Evolutionary conservation across 345 rosid genomes (phyloP), one percentile per base, ranked within the genome.

Genomic region (Bruguiera parviflora): DNA sequence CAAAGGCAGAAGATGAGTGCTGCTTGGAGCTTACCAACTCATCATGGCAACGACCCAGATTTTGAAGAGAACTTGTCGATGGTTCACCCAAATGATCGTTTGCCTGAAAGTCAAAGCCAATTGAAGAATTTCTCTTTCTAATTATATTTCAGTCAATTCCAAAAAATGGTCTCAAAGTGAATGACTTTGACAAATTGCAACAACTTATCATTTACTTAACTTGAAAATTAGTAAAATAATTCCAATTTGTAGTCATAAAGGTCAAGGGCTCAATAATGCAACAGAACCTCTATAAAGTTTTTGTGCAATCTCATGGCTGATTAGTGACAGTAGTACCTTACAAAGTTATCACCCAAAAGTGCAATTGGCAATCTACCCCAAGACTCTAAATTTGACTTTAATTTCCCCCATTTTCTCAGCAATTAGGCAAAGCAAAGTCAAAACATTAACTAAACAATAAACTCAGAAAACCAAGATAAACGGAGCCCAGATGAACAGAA

Each of bases 61-160:
- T 64, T 10, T 58, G 33, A 64, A 32, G 32, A 57, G 70, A 57
- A 22, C 3, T 13, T n/a, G 52, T 18, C 20, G 49, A 24, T 19
- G 70, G 49, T 29, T 72, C 70, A 64, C 51, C 75, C 28, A 33
- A 6, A 49, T 11, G 65, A 51, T 49, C 70, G 9, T 46, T 65
- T 58, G 20, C 35, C 75, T 72, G 65, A 25, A 46, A 64, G 68
- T 51, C 49, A 43, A 57, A 64, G 33, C 19, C 25, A 47, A 10
- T 27, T 15, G 8, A 32, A 31, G 47, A 65, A 65, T 64, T 53
- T 46, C 58, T 47, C 35, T n/a, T 2, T n/a, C 49, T 43, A 43
- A 43, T 43, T 15, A 15, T 43, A 43, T 58, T 19, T 33, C 58
- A 13, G 53, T 56, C 46, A 15, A 20, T 35, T 31, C 10, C 47